Base-by-base conservation (phyloP, 805 yeast genomes). In the Monosporozyma unispora region DNA sequence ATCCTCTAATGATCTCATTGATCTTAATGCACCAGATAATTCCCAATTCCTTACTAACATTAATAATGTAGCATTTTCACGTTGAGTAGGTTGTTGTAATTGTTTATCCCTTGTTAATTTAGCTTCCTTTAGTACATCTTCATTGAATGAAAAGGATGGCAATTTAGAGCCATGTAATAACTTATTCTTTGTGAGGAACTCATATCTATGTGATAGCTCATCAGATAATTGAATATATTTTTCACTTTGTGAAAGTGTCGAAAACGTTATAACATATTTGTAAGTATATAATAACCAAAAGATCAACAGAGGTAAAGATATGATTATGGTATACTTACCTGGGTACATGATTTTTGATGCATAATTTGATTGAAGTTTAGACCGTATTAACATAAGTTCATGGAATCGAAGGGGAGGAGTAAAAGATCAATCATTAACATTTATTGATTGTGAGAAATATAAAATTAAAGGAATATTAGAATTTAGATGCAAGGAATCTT, bases 11-110 rank as follows among this genome's bases (percentile, higher is more conserved):
- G 85, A 79, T 59, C 96, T 74, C 78, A 89, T 88, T 19, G 95
- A 79, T 42, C 67, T 62, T 43, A 89, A 65, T 0, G 93, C 96
- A 0, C 84, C 89, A 10, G 75, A 72, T 10, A 89, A 66, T 64
- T 89, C 97, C 69, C 76, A 73, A 63, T 89, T 89, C 49, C 97
- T 72, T 38, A 86, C 95, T 25, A 90, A 76, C 96, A 90, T 89
- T 49, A 90, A 75, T 25, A 90, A 64, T 0, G 95, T 84, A 3
- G 97, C 97, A 63, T 88, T 89, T 59, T 59, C 60, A 38, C 31
- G 29, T 14, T 23, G 44, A 10, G 19, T 11, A n/a, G 29, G 21
- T 14, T 41, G 18, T 11, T 47, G 47, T n/a, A 25, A 10, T 4
- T 28, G 21, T 33, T 19, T 14, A 22, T 21, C 14, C 10, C n/a